These are phyloP conservation scores for Penicillium sumatraense DNA, from an alignment of 2,329 filamentous ascomycete species.

Conservation along the genomic window DNA sequence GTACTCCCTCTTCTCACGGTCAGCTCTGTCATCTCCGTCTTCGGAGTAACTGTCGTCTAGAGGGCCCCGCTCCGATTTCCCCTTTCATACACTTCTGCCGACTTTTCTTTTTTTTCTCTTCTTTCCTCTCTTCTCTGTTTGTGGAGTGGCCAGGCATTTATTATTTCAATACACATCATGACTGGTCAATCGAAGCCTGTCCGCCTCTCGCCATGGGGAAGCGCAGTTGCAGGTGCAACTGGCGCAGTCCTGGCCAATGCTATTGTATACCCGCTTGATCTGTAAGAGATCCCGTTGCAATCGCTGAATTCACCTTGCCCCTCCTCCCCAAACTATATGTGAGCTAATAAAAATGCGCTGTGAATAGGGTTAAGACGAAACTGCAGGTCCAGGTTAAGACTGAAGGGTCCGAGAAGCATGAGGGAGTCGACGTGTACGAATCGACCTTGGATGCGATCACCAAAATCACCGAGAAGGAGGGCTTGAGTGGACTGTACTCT, in stretches of 20 bases:
- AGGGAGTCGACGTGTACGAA: slow-evolving; percentile 73
- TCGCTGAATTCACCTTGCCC: not conserved
- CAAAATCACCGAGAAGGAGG: slow-evolving; percentile 82
- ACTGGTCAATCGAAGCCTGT: slow-evolving; percentile 66
- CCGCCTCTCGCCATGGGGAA: slow-evolving; percentile 85
- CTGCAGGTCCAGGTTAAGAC: slow-evolving; percentile 91
- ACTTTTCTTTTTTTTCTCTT: slow-evolving; percentile 16
- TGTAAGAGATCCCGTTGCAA: slow-evolving; percentile 65
- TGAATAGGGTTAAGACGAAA: slow-evolving; percentile 85
- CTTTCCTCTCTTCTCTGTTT: slow-evolving; percentile 5
- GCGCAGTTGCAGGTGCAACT: slow-evolving; percentile 87
- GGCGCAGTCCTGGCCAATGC: slow-evolving; percentile 95
- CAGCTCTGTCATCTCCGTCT: slow-evolving; percentile 7
- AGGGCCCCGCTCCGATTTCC: slow-evolving; percentile 27
- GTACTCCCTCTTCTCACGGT: not conserved
- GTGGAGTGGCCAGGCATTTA: slow-evolving; percentile 5
- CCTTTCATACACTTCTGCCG: slow-evolving; percentile 19
- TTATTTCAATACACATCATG: slow-evolving; percentile 44
- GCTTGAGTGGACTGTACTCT: slow-evolving; percentile 79
- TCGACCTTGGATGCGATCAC: slow-evolving; percentile 86
- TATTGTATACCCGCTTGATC: slow-evolving; percentile 92
- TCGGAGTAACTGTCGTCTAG: slow-evolving; percentile 19
- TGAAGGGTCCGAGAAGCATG: slow-evolving; percentile 47
- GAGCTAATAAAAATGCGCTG: too few species aligned
- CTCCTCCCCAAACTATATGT: not conserved